phyloP scores from a whole-genome alignment of 2,329 filamentous ascomycete genomes.

The Albifimbria verrucaria region DNA sequence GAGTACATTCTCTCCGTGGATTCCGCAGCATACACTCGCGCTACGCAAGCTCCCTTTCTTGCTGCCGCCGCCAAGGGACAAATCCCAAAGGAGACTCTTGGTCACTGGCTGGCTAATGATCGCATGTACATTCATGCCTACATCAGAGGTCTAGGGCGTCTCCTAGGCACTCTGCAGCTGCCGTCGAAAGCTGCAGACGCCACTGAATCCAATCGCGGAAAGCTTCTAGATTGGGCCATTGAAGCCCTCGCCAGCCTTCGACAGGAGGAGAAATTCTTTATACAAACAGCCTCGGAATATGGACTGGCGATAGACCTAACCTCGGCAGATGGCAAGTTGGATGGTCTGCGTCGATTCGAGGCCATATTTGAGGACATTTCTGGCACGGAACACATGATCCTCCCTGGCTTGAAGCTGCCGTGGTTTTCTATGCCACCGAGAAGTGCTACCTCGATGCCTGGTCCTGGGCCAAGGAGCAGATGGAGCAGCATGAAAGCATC shows the following conservation, averaged over 20 bases:
- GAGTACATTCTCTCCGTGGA: no score
- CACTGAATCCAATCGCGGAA: conserved; percentile 33
- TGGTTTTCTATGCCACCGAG: conserved; percentile 78
- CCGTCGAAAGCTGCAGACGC: conserved; percentile 35
- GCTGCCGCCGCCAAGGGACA: conserved; percentile 60
- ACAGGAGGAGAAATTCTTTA: conserved; percentile 65
- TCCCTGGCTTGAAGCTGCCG: conserved; percentile 63
- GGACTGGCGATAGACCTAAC: conserved; percentile 46
- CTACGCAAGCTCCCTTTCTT: conserved; percentile 67
- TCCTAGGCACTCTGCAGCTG: conserved; percentile 57
- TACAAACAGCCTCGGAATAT: conserved; percentile 60
- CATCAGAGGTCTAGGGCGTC: conserved; percentile 62
- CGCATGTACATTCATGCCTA: conserved; percentile 69
- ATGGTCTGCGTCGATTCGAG: conserved; percentile 36
- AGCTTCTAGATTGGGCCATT: conserved; percentile 60
- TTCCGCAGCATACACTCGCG: conserved; percentile 36
- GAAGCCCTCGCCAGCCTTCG: conserved; percentile 64
- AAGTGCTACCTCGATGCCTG: conserved; percentile 60
- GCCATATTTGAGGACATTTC: conserved; percentile 53
- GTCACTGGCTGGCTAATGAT: conserved; percentile 70
- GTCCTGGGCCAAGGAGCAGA: conserved; percentile 45
- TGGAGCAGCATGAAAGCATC: conserved; percentile 13
- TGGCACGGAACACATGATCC: conserved; percentile 34
- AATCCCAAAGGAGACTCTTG: conserved; percentile 51
- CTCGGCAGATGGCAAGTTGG: conserved; percentile 29